These are phyloP conservation scores for Pythium chondricola DNA, from an alignment of 352 stramenopile genomes.

Conservation along the genomic window DNA sequence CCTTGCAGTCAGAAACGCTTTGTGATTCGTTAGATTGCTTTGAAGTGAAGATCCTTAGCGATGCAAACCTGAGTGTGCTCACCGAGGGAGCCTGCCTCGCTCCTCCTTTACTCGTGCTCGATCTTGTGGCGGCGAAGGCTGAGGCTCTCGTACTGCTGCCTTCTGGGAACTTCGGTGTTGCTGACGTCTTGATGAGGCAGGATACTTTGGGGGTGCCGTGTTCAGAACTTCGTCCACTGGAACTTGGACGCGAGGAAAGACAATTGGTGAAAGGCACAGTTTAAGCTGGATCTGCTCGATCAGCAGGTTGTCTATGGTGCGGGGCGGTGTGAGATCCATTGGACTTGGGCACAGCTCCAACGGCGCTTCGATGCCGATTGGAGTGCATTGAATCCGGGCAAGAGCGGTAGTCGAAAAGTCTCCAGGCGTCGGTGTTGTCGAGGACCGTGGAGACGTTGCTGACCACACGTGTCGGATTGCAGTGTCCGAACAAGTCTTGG, in stretches of 20 bases:
- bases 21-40: too few relatives aligned
- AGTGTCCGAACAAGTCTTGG: too few relatives aligned
- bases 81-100: too few relatives aligned
- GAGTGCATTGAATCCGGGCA: neutral
- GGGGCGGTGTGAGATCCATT: neutral
- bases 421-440: too few relatives aligned
- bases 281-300: neutral
- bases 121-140: too few relatives aligned
- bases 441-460: too few relatives aligned
- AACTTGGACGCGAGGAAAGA: constrained; percentile 5
- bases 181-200: neutral
- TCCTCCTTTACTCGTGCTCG: neutral
- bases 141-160: too few relatives aligned
- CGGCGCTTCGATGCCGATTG: neutral
- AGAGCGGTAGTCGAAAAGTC: neutral
- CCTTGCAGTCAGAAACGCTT: too few relatives aligned
- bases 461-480: too few relatives aligned
- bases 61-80: too few relatives aligned
- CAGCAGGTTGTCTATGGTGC: neutral
- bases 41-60: too few relatives aligned
- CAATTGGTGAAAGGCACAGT: constrained; percentile 1
- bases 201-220: neutral
- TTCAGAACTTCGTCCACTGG: constrained; percentile 1
- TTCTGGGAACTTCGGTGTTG: too few relatives aligned
- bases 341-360: neutral